Base-by-base conservation (phyloP, 148 eudicot genomes). In the Euryodendron excelsum region DNA sequence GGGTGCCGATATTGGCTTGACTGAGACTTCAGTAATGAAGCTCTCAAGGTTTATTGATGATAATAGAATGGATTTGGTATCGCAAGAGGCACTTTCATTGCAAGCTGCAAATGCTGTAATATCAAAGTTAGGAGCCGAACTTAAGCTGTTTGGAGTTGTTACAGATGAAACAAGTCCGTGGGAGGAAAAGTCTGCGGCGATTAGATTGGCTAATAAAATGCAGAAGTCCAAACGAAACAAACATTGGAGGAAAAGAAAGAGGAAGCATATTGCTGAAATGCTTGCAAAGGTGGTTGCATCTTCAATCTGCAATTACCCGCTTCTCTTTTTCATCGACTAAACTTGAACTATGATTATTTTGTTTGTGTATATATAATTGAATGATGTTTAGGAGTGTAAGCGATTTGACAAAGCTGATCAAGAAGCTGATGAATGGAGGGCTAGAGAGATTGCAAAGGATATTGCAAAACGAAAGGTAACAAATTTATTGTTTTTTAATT, bases 341-440 rank as follows among this genome's bases (percentile, higher is more conserved):
- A 55, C 34, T 72, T 56, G 37, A 47, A 45, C 65, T 23, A 45
- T 58, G 63, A 23, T 72, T 45, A 4, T 47, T 14, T 55, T 44
- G 28, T 76, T 82, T 63, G 48, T 82, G 28, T 28, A 25, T 59
- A 14, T 34, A 3, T 39, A 34, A 66, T 45, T 73, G 33, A 20
- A 89, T 73, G 69, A 55, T 2, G 69, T n/a, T 75, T 34, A 95
- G 99, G 91, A 88, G 78, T 87, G 78, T 25, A 89, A 91, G 60
- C 78, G 39, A 23, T 90, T 89, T 77, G 96, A 91, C 63, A 81
- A 85, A 83, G 85, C 80, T 66, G 92, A 95, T 80, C 90, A 85
- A 85, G 92, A 93, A 86, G 99, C 93, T 70, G 97, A 95, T 88
- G 99, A 95, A 78, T 95, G 99, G 99, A 89, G 96, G 86, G 94